Percentiles rank a stretch among this genome's conserved stretches.
Evolutionary conservation across 441 rosid genomes (phyloP).

Genomic region (Melastoma candidum): DNA sequence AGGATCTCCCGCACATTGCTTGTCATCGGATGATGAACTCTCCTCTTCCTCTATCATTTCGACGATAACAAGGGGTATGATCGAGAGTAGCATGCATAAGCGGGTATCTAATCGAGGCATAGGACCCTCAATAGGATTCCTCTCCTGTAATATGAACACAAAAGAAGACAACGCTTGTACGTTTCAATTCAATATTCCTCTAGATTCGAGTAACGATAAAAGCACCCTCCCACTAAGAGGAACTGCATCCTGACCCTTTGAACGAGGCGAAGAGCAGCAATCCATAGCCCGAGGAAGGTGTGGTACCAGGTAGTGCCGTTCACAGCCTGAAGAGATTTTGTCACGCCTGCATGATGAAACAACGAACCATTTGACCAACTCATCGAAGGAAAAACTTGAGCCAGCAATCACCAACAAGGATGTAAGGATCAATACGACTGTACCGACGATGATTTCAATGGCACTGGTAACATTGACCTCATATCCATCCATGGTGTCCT

Average conservation of each 20-base stretch:
- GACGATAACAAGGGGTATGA: conserved; percentile 52
- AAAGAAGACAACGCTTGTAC: conserved; percentile 1
- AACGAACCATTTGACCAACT: neutral
- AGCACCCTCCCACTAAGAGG: conserved; percentile 8
- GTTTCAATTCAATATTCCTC: neutral
- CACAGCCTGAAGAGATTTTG: conserved; percentile 54
- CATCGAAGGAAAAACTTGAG: conserved; percentile 13
- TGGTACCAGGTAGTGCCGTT: conserved; percentile 64
- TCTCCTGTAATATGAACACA: conserved; percentile 32
- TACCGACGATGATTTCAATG: conserved; percentile 63
- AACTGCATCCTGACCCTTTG: conserved; percentile 49
- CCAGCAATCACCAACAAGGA: neutral
- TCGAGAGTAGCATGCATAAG: conserved; percentile 54
- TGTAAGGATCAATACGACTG: conserved; percentile 2
- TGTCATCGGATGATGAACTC: conserved; percentile 25
- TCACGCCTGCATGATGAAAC: conserved; percentile 38
- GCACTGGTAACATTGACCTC: conserved; percentile 63
- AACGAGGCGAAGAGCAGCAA: conserved; percentile 71
- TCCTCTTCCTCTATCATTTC: conserved; percentile 64
- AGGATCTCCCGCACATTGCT: conserved; percentile 17
- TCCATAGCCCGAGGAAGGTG: conserved; percentile 68
- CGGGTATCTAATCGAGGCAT: conserved; percentile 65
- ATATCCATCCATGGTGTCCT: conserved; percentile 81
- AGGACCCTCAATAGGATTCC: conserved; percentile 75
- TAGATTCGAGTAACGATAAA: neutral